phyloP scores from a whole-genome alignment of 768 basidiomycete genomes.

The Suillus placidus region DNA sequence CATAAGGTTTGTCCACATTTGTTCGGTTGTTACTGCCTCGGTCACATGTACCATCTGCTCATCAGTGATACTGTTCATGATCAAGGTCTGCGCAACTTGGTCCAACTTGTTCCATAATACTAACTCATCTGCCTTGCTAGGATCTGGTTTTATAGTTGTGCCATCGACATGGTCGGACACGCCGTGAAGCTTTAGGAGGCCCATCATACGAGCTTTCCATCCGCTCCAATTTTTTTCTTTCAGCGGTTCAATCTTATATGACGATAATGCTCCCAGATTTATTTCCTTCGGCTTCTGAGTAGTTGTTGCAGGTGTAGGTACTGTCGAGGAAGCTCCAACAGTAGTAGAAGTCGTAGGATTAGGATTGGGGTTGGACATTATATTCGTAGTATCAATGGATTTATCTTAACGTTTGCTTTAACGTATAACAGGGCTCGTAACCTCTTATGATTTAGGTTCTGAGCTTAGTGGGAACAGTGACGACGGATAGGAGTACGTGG shows the following conservation, averaged over 20 bases:
- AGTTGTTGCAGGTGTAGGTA: too few relatives aligned
- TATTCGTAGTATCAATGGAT: background rate
- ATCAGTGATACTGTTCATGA: background rate
- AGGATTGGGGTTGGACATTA: background rate
- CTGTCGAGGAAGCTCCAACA: too few relatives aligned
- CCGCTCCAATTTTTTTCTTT: background rate
- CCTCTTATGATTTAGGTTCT: background rate
- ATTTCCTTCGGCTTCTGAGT: background rate
- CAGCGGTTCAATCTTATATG: background rate
- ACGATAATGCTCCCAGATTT: background rate
- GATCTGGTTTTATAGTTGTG: background rate
- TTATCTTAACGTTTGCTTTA: too few relatives aligned
- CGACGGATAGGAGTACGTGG: too few relatives aligned
- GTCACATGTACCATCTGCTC: constrained; percentile 1
- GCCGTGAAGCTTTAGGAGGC: background rate
- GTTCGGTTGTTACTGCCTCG: too few relatives aligned
- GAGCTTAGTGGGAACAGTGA: too few relatives aligned
- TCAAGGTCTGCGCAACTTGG: too few relatives aligned
- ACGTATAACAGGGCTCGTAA: background rate
- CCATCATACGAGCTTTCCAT: background rate
- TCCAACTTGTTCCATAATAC: too few relatives aligned
- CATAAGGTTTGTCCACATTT: constrained; percentile 5
- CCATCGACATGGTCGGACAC: background rate
- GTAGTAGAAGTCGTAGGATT: background rate
- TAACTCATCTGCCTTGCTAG: too few relatives aligned